These are phyloP conservation scores for Murraya paniculata DNA, from an alignment of 345 rosid species.

Conservation along the genomic window DNA sequence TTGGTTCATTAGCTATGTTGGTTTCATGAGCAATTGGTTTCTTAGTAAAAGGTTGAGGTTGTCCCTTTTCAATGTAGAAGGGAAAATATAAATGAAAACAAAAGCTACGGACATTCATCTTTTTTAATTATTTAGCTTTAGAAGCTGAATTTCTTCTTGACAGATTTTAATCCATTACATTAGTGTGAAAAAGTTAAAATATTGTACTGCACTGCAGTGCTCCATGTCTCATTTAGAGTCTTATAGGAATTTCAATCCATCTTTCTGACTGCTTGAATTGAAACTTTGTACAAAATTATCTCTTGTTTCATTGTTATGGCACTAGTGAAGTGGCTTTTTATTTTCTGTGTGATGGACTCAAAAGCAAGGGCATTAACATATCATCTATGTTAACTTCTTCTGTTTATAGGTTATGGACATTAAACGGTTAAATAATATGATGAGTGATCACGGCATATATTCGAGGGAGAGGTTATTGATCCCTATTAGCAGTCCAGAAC, in stretches of 20 bases:
- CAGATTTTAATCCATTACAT: not conserved
- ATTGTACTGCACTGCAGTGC: not conserved
- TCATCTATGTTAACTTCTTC: not conserved
- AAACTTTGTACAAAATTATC: not conserved
- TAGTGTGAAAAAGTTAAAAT: not conserved
- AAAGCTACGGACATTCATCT: not conserved
- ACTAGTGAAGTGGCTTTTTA: not conserved
- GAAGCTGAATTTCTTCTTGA: not conserved
- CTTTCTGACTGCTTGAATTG: not conserved
- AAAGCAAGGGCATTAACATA: not conserved
- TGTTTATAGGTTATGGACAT: constrained; percentile 70
- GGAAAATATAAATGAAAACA: not conserved
- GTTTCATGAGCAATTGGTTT: not conserved
- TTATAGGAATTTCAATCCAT: not conserved
- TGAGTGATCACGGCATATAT: constrained; percentile 82
- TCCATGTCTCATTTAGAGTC: not conserved
- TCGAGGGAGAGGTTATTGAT: constrained; percentile 84
- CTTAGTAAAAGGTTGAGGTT: not conserved
- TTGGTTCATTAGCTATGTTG: not conserved
- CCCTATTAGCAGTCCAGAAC: constrained; percentile 61
- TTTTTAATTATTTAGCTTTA: not conserved
- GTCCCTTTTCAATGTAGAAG: not conserved
- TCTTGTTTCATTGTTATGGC: not conserved
- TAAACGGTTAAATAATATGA: constrained; percentile 80
- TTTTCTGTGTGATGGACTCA: not conserved